These are phyloP conservation scores for Colletotrichum noveboracense DNA, from an alignment of 2,329 filamentous ascomycete genomes.

Conservation along the genomic window DNA sequence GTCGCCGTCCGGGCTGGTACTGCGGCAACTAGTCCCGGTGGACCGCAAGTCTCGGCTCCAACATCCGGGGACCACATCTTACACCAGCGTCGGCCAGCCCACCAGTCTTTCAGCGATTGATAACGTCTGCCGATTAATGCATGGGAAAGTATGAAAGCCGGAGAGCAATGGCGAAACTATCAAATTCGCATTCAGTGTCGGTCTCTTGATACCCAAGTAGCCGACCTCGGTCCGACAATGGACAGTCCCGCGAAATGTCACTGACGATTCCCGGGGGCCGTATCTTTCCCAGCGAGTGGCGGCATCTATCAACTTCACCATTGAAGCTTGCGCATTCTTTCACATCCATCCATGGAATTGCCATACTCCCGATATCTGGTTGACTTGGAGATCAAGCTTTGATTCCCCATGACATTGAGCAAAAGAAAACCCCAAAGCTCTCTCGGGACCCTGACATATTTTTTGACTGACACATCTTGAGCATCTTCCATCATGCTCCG, in stretches of 20 bases:
- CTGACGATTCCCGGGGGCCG: rapidly evolving
- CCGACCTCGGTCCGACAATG: background rate
- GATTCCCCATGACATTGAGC: background rate
- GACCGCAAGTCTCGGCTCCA: background rate
- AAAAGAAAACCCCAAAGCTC: background rate
- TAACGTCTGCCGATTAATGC: rapidly evolving
- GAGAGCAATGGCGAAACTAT: rapidly evolving
- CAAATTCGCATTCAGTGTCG: background rate
- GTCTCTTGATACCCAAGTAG: background rate
- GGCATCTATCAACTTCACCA: rapidly evolving
- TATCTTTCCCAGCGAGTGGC: background rate
- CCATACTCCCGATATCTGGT: background rate
- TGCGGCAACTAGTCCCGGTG: background rate
- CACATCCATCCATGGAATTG: rapidly evolving
- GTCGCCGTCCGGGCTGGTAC: background rate
- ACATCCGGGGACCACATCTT: background rate
- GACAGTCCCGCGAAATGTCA: background rate
- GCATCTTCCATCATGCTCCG: background rate
- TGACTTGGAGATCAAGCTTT: background rate
- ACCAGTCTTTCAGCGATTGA: too few relatives aligned
- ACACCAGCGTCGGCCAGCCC: background rate
- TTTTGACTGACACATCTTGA: background rate
- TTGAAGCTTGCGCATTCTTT: background rate
- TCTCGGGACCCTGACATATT: rapidly evolving
- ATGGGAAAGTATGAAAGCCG: background rate